These are phyloP conservation scores for Didymella exigua DNA, from an alignment of 2,329 filamentous ascomycete species.

Conservation along the genomic window DNA sequence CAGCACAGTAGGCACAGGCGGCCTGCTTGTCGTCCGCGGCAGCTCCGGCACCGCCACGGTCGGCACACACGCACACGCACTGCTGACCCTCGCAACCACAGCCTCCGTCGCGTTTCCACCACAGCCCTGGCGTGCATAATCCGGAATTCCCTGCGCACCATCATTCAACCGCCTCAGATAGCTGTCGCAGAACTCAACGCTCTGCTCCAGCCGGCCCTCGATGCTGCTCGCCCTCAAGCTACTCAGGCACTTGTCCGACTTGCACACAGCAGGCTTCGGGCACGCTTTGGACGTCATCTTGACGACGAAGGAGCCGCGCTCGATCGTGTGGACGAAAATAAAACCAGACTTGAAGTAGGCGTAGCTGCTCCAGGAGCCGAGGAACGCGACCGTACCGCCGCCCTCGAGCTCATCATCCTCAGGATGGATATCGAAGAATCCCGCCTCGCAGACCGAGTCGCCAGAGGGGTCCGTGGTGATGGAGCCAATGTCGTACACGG, in stretches of 20 bases:
- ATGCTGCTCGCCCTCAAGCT: slow-evolving; percentile 29
- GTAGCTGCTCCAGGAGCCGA: slow-evolving; percentile 50
- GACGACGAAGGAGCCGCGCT: slow-evolving; percentile 42
- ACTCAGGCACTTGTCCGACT: slow-evolving; percentile 24
- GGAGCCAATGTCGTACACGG: slow-evolving; percentile 44
- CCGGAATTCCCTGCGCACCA: slow-evolving; percentile 21
- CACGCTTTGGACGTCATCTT: slow-evolving; percentile 36
- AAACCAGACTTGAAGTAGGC: slow-evolving; percentile 41
- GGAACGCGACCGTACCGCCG: slow-evolving; percentile 47
- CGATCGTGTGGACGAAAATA: slow-evolving; percentile 46
- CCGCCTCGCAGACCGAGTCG: slow-evolving; percentile 46
- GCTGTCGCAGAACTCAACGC: slow-evolving; percentile 27
- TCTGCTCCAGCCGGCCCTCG: slow-evolving; percentile 24
- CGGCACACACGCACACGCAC: slow-evolving; percentile 33
- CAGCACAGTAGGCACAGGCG: slow-evolving; percentile 33
- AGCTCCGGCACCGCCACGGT: slow-evolving; percentile 30
- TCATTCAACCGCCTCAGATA: slow-evolving; percentile 26
- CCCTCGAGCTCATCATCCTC: slow-evolving; percentile 47
- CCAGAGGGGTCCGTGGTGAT: slow-evolving; percentile 47
- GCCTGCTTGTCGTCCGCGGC: slow-evolving; percentile 30
- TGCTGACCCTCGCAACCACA: slow-evolving; percentile 30
- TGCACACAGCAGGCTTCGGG: slow-evolving; percentile 29
- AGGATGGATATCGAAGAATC: slow-evolving; percentile 50
- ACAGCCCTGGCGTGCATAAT: slow-evolving; percentile 27
- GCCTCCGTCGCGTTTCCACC: slow-evolving; percentile 13